These are phyloP conservation scores for Penicillium malachiteum DNA, from an alignment of 495 filamentous ascomycete species.

Conservation along the genomic window DNA sequence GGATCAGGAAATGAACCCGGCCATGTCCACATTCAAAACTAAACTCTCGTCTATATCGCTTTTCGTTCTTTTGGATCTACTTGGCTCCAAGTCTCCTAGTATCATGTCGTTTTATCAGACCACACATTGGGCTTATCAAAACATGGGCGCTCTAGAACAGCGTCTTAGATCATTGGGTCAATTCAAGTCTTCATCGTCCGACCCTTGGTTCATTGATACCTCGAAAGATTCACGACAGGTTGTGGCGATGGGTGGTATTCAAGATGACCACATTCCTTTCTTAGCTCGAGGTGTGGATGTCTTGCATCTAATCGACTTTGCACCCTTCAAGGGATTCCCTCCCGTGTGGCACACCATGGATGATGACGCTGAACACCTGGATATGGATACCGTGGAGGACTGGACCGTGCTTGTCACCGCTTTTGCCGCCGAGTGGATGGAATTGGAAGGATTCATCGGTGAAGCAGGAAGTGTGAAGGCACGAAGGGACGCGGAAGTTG, in stretches of 20 bases:
- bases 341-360: slow-evolving; percentile 79
- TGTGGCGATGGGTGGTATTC: slow-evolving; percentile 49
- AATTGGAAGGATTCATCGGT: slow-evolving; percentile 63
- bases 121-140: slow-evolving; percentile 91
- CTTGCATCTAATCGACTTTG: slow-evolving; percentile 79
- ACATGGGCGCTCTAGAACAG: slow-evolving; percentile 64
- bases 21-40: slow-evolving; percentile 70
- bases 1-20: slow-evolving; percentile 64
- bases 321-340: slow-evolving; percentile 60
- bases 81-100: slow-evolving; percentile 67
- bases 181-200: slow-evolving; percentile 47
- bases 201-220: slow-evolving; percentile 51
- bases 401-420: slow-evolving; percentile 80
- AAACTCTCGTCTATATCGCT: slow-evolving; percentile 75
- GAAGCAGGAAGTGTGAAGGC: background rate
- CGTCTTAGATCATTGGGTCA: slow-evolving; percentile 60
- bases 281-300: slow-evolving; percentile 80
- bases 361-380: slow-evolving; percentile 85
- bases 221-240: slow-evolving; percentile 53
- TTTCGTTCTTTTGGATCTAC: slow-evolving; percentile 90
- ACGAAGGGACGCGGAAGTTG: slow-evolving; percentile 12
- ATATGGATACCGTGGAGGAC: slow-evolving; percentile 79
- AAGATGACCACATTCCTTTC: slow-evolving; percentile 92
- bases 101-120: slow-evolving; percentile 80
- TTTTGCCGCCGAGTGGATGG: slow-evolving; percentile 93